Evolutionary conservation across 768 basidiomycete genomes (phyloP), one percentile per base, ranked within the genome.

Genomic region (Pluteus cervinus): DNA sequence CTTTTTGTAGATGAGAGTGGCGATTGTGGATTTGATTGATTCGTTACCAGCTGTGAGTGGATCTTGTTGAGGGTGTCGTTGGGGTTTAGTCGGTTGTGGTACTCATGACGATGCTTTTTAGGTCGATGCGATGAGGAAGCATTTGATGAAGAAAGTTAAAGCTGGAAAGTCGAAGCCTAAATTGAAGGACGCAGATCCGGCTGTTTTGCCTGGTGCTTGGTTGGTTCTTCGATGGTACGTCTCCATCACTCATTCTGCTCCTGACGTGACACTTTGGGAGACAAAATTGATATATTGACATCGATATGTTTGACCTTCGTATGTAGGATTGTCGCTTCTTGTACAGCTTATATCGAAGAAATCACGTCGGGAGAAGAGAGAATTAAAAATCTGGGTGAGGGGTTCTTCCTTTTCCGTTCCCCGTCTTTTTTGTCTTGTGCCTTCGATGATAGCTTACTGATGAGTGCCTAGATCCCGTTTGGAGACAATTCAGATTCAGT

Each of bases 341-440:
- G 80, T 49, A 85, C 82, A 2, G 76, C 81, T 1, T 71, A 83
- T 49, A 64, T 85, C 8, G 79, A 84, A 57, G 76, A 79, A 41
- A 71, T 83, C 26, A 65, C 66, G 8, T 61, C 67, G 3, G 58
- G 60, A 5, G 75, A 76, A 31, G 77, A 83, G 43, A 54, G 62
- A 11, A 65, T 84, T 32, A 61, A 67, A 41, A 73, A 73, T 35
- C 55, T 82, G 14, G 73, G 79, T 74, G 50, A 40, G 54, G 45
- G 21, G 14, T 20, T 4, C 37, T 4, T 20, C 21, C 12, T 11
- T 33, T 24, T 26, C 22, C 24, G 5, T n/a, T 16, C 14, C 5
- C n/a, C 18, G 10, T 0, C 24, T 15, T 25, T 5, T 6, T 4
- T 32, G 9, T 7, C 11, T 7, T 26, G 3, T 22, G 25, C 14